These are phyloP conservation scores for Solanum corneliomulleri DNA, from an alignment of 257 asterid genomes.

Conservation along the genomic window DNA sequence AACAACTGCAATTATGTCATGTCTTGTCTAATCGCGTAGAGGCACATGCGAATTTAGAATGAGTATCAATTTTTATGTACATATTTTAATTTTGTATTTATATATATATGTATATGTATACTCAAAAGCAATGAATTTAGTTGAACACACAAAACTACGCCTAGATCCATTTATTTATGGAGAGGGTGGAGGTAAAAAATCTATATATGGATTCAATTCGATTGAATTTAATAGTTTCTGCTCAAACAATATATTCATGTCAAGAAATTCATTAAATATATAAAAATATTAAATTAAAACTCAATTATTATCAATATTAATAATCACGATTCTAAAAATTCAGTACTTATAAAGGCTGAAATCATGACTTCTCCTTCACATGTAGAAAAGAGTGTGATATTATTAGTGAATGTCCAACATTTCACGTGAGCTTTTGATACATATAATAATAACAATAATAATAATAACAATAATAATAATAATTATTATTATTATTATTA, in stretches of 20 bases:
- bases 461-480: too few species aligned
- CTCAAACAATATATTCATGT: not conserved
- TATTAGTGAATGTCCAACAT: not conserved
- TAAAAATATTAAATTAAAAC: not conserved
- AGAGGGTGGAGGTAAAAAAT: accelerated
- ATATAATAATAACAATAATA: not conserved
- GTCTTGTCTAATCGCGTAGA: not conserved
- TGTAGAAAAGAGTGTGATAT: not conserved
- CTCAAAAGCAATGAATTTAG: not conserved
- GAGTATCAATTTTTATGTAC: not conserved
- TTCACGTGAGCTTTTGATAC: not conserved
- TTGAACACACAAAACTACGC: not conserved
- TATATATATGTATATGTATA: not conserved
- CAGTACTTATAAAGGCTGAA: not conserved
- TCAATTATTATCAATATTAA: not conserved
- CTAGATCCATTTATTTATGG: not conserved
- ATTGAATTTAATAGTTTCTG: not conserved
- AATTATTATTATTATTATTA: too few species aligned
- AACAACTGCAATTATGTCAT: not conserved
- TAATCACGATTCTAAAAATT: not conserved
- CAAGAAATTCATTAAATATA: not conserved
- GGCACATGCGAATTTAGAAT: not conserved
- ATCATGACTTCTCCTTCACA: not conserved
- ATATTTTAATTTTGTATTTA: not conserved
- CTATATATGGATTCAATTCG: accelerated